These are phyloP conservation scores for Rhododendron williamsianum DNA, from an alignment of 148 eudicot species.

Conservation along the genomic window DNA sequence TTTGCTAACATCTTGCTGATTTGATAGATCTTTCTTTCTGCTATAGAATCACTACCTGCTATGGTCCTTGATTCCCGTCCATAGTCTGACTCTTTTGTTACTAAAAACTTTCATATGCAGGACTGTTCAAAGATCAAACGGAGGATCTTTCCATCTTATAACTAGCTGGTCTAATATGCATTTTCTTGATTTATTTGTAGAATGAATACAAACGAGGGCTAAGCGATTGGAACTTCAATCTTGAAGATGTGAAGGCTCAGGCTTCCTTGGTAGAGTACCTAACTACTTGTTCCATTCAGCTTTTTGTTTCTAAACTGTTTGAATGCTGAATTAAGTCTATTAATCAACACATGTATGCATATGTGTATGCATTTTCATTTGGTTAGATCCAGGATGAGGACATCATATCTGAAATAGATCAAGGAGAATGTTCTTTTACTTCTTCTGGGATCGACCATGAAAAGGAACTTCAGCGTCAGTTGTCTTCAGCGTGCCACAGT, in stretches of 20 bases:
- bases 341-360: neutral
- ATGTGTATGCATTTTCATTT: neutral
- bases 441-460: conserved; percentile 22
- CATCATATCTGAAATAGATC: conserved; percentile 49
- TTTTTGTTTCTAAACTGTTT: too few species aligned
- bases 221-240: conserved; percentile 85
- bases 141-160: neutral
- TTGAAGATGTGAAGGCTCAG: conserved; percentile 86
- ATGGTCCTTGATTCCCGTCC: too few species aligned
- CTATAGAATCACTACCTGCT: too few species aligned
- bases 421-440: conserved; percentile 22
- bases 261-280: conserved; percentile 62
- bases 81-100: too few species aligned
- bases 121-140: neutral
- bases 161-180: neutral
- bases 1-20: too few species aligned
- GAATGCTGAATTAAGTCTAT: too few species aligned
- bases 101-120: neutral
- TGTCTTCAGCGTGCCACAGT: conserved; percentile 24
- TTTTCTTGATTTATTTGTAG: conserved; percentile 23
- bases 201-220: conserved; percentile 92
- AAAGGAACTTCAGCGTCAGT: conserved; percentile 32
- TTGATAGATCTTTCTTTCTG: too few species aligned
- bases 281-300: neutral
- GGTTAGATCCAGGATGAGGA: conserved; percentile 78